Evolutionary conservation across 2,329 filamentous ascomycete genomes (phyloP).

Genomic region (Colletotrichum sp.): DNA sequence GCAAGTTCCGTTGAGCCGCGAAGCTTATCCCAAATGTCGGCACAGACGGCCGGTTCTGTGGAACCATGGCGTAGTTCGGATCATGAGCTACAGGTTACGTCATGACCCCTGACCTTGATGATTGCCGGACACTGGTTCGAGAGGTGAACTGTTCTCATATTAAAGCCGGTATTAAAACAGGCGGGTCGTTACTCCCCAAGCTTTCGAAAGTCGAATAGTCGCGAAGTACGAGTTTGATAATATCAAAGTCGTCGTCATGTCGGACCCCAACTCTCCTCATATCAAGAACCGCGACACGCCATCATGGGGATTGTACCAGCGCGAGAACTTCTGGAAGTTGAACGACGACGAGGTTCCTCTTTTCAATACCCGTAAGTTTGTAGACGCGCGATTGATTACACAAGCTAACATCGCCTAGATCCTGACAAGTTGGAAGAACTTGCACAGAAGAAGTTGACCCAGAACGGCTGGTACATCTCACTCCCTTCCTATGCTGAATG

Average conservation of each 20-base stretch:
- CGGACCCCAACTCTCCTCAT: constrained; percentile 25
- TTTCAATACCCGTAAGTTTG: constrained; percentile 26
- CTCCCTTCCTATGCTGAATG: not conserved
- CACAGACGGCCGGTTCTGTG: not conserved
- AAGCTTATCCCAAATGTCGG: not conserved
- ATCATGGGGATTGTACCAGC: constrained; percentile 30
- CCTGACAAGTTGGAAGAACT: constrained; percentile 63
- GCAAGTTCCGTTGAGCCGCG: not conserved
- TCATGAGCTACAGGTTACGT: constrained; percentile 9
- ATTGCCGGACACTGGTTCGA: not conserved
- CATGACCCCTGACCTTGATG: not conserved
- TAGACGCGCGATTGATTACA: not conserved
- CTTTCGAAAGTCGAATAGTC: not conserved
- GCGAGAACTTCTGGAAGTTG: constrained; percentile 29
- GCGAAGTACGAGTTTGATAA: not conserved
- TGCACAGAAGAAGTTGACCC: constrained; percentile 59
- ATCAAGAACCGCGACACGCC: constrained; percentile 27
- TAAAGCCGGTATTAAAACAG: not conserved
- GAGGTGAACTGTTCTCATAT: not conserved
- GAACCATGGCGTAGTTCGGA: constrained; percentile 2
- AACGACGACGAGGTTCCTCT: constrained; percentile 26
- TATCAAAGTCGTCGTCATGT: not conserved
- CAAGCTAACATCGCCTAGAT: constrained; percentile 36
- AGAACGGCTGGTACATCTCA: constrained; percentile 54
- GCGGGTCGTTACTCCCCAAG: not conserved